phyloP scores from a whole-genome alignment of 257 asterid species.

The Coffea canephora region DNA sequence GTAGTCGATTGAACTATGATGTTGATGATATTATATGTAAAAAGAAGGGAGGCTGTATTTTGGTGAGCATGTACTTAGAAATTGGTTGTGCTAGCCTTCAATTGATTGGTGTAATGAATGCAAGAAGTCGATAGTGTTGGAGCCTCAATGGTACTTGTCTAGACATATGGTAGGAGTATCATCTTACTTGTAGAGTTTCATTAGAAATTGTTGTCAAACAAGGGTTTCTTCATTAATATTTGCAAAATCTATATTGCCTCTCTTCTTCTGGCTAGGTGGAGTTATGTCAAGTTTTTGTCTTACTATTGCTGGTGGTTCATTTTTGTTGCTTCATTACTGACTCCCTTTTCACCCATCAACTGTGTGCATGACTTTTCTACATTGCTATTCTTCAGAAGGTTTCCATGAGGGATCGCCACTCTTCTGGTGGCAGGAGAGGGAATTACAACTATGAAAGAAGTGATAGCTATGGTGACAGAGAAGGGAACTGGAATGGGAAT shows the following conservation, averaged over 20 bases:
- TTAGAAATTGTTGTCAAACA: neutral
- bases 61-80: no score
- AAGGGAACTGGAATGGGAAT: slow-evolving; percentile 67
- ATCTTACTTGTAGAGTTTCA: neutral
- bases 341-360: neutral
- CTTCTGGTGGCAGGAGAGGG: slow-evolving; percentile 75
- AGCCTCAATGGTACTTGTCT: neutral
- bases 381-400: slow-evolving; percentile 50
- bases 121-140: neutral
- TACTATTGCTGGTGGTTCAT: neutral
- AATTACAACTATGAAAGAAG: slow-evolving; percentile 65
- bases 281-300: neutral
- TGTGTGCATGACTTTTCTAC: slow-evolving; percentile 15
- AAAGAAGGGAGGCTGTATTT: neutral
- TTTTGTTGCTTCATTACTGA: neutral
- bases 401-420: slow-evolving; percentile 62
- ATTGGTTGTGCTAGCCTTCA: neutral
- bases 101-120: neutral
- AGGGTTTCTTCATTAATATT: neutral
- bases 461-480: slow-evolving; percentile 66
- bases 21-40: no score
- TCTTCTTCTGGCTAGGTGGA: neutral
- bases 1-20: neutral
- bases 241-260: neutral
- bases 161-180: neutral